Evolutionary conservation across 2,329 filamentous ascomycete genomes (phyloP).

Genomic region (Ambrosiella beaveri): DNA sequence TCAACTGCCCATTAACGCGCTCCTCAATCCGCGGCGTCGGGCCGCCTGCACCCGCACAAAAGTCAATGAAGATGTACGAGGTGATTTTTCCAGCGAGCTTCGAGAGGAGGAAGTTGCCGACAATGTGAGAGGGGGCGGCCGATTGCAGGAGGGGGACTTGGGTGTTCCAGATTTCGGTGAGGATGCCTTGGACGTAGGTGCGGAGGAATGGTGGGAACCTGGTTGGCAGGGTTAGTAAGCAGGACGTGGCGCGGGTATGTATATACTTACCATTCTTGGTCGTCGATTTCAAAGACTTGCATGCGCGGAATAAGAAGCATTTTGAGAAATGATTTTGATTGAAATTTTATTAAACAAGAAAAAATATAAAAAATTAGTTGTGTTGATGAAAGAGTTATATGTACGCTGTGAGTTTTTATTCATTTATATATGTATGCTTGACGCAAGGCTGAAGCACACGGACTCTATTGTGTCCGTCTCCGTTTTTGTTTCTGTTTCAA

Average conservation of each 20-base stretch:
- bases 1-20: constrained; percentile 30
- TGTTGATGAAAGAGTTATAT: neutral
- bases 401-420: too few species aligned
- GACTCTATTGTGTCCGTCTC: too few species aligned
- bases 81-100: constrained; percentile 30
- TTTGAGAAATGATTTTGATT: constrained; percentile 19
- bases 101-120: constrained; percentile 37
- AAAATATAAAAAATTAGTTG: neutral
- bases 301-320: constrained; percentile 37
- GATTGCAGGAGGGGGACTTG: constrained; percentile 39
- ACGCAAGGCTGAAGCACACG: too few species aligned
- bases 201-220: constrained; percentile 53
- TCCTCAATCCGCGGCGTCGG: constrained; percentile 48
- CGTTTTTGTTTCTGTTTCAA: too few species aligned
- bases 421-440: too few species aligned
- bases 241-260: neutral
- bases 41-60: constrained; percentile 58
- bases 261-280: constrained; percentile 41
- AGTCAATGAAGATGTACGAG: constrained; percentile 51
- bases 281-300: constrained; percentile 51
- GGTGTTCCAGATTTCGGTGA: constrained; percentile 46
- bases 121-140: constrained; percentile 40
- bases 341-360: neutral
- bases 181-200: constrained; percentile 44
- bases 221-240: neutral